phyloP scores from a whole-genome alignment of 1,139 yeast genomes.

The Hyphopichia buzzinii region DNA sequence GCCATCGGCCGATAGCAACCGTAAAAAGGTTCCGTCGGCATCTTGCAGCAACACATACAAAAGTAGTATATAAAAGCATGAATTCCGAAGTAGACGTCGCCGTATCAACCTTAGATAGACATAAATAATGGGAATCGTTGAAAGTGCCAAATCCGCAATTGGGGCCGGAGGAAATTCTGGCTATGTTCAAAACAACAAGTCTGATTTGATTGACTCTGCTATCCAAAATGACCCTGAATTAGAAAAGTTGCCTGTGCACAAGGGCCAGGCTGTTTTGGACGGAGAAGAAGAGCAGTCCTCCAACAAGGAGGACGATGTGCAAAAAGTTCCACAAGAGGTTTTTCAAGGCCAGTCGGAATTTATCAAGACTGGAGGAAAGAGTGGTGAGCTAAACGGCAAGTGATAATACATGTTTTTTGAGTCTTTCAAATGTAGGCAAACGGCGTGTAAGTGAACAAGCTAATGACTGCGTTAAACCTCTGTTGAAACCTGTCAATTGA shows the following conservation, averaged over 20 bases:
- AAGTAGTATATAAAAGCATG: too few relatives aligned
- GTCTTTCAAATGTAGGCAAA: too few relatives aligned
- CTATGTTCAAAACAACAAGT: neutral
- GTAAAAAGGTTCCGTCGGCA: too few relatives aligned
- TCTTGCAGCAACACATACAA: too few relatives aligned
- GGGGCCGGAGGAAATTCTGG: slow-evolving; percentile 1
- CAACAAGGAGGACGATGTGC: neutral
- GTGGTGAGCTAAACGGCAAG: neutral
- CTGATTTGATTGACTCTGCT: slow-evolving; percentile 3
- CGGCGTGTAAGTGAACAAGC: too few relatives aligned
- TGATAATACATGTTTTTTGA: neutral
- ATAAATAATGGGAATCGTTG: slow-evolving; percentile 3
- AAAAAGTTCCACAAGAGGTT: neutral
- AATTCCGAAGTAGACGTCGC: too few relatives aligned
- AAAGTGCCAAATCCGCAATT: slow-evolving; percentile 5
- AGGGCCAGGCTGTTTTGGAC: neutral
- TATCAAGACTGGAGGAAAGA: slow-evolving; percentile 2
- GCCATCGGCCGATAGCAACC: too few relatives aligned
- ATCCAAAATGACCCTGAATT: neutral
- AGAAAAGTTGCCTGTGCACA: neutral
- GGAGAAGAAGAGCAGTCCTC: slow-evolving; percentile 1
- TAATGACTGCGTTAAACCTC: too few relatives aligned
- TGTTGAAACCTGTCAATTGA: too few relatives aligned
- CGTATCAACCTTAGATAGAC: too few relatives aligned
- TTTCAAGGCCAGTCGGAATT: neutral